These are phyloP conservation scores for Apiotrichum gracile DNA, from an alignment of 1,284 basidiomycete genomes.

Conservation along the genomic window DNA sequence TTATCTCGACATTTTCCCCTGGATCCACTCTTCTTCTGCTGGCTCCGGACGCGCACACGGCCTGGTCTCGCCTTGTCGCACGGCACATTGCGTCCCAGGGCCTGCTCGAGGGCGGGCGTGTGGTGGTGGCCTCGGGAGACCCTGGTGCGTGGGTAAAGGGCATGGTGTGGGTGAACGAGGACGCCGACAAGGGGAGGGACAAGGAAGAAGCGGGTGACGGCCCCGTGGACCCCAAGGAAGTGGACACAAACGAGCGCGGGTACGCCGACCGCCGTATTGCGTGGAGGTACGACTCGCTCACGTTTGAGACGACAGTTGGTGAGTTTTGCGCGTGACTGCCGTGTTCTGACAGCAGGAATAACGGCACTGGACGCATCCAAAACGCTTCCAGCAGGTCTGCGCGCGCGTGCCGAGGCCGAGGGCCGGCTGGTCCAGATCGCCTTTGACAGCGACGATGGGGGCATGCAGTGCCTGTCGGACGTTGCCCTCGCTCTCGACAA, in stretches of 20 bases:
- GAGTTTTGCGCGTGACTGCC: not conserved
- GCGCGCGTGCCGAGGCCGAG: slow-evolving; percentile 11
- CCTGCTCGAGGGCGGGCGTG: slow-evolving; percentile 62
- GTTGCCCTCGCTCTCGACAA: slow-evolving; percentile 1
- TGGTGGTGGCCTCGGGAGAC: slow-evolving; percentile 62
- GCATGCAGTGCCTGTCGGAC: not conserved
- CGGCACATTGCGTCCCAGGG: slow-evolving; percentile 87
- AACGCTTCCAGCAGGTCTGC: slow-evolving; percentile 23
- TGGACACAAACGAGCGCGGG: slow-evolving; percentile 51
- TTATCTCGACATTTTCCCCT: slow-evolving; percentile 88
- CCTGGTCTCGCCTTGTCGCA: slow-evolving; percentile 78
- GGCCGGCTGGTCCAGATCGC: not conserved
- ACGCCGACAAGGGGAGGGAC: slow-evolving; percentile 49
- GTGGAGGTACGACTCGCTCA: slow-evolving; percentile 88
- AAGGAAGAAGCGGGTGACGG: slow-evolving; percentile 28
- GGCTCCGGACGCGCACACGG: slow-evolving; percentile 74
- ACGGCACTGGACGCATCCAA: slow-evolving; percentile 5
- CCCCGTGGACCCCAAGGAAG: no score
- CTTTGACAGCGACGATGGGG: not conserved
- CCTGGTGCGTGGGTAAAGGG: slow-evolving; percentile 56
- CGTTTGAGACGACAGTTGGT: slow-evolving; percentile 76
- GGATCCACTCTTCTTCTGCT: slow-evolving; percentile 67
- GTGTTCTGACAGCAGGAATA: not conserved
- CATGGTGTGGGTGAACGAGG: slow-evolving; percentile 67
- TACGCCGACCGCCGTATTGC: slow-evolving; percentile 65